phyloP scores from a whole-genome alignment of 1,284 basidiomycete genomes.

The Porogramme epimiltina region DNA sequence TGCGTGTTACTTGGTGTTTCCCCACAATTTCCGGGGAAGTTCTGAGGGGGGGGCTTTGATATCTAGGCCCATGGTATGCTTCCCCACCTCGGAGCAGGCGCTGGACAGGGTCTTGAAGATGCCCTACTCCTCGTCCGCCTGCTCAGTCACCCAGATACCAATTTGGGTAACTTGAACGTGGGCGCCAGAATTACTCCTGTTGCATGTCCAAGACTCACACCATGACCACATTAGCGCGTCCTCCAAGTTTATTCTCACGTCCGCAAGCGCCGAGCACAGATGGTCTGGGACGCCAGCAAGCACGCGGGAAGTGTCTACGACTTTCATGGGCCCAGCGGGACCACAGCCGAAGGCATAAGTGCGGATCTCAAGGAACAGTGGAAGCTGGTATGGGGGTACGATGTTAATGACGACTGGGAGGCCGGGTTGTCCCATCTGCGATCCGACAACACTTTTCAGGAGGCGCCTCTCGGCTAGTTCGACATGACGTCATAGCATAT shows the following conservation, averaged over 20 bases:
- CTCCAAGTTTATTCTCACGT: slow-evolving; percentile 46
- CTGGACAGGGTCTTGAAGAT: slow-evolving; percentile 66
- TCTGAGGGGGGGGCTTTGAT: no score
- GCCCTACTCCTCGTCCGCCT: slow-evolving; percentile 53
- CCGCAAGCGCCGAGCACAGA: slow-evolving; percentile 47
- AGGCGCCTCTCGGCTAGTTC: no score
- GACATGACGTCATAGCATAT: not conserved
- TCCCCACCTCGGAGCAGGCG: slow-evolving; percentile 62
- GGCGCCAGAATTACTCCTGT: slow-evolving; percentile 13
- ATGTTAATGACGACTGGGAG: slow-evolving; percentile 40
- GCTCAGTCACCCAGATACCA: slow-evolving; percentile 47
- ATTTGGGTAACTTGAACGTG: slow-evolving; percentile 47
- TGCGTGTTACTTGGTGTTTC: slow-evolving; percentile 27
- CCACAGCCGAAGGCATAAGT: slow-evolving; percentile 17
- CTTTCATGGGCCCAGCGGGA: slow-evolving; percentile 24
- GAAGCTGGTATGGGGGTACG: slow-evolving; percentile 51
- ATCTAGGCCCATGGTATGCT: slow-evolving; percentile 60
- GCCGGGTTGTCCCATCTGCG: slow-evolving; percentile 27
- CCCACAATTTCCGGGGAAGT: not conserved
- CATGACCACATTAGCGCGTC: slow-evolving; percentile 33
- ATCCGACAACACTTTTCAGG: slow-evolving; percentile 20
- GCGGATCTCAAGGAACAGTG: slow-evolving; percentile 41
- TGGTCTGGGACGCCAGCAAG: slow-evolving; percentile 42
- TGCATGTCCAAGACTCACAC: not conserved
- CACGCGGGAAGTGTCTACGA: slow-evolving; percentile 38